Evolutionary conservation across 441 rosid genomes (phyloP).

Genomic region (Jatropha podagrica): DNA sequence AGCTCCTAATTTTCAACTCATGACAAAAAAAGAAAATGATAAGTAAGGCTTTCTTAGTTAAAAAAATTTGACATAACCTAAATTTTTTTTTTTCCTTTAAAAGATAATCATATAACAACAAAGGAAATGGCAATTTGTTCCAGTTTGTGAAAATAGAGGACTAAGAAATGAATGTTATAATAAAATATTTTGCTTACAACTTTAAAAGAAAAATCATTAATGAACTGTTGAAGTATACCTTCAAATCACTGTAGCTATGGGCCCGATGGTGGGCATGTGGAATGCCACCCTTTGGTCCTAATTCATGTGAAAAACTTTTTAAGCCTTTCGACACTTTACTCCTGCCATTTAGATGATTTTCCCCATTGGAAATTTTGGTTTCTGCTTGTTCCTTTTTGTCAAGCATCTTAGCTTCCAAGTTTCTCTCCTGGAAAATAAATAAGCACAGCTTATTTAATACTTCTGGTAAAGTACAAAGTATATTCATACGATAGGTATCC

Average conservation of each 20-base stretch:
- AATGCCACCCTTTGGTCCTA: constrained; percentile 72
- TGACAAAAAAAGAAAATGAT: constrained; percentile 8
- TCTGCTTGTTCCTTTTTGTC: constrained; percentile 36
- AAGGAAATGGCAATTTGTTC: not conserved
- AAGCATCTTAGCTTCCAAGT: constrained; percentile 32
- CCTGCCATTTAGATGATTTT: constrained; percentile 26
- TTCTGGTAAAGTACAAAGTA: constrained; percentile 10
- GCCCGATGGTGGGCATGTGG: constrained; percentile 52
- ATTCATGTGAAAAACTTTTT: constrained; percentile 81
- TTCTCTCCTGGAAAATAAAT: constrained; percentile 45
- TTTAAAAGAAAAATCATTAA: not conserved
- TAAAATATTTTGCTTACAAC: not conserved
- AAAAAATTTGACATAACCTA: not conserved
- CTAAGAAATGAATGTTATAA: not conserved
- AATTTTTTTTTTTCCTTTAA: not conserved
- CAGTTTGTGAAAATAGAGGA: not conserved
- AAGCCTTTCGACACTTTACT: constrained; percentile 49
- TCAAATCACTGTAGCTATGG: constrained; percentile 67
- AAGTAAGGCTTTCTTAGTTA: constrained; percentile 8
- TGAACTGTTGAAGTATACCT: constrained; percentile 35
- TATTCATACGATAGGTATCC: not conserved
- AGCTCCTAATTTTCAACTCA: constrained; percentile 53
- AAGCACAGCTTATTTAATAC: constrained; percentile 18
- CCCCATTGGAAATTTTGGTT: constrained; percentile 27
- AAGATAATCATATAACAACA: not conserved